These are phyloP conservation scores for Alternaria hordeiaustralica DNA, from an alignment of 2,329 filamentous ascomycete genomes.

Conservation along the genomic window DNA sequence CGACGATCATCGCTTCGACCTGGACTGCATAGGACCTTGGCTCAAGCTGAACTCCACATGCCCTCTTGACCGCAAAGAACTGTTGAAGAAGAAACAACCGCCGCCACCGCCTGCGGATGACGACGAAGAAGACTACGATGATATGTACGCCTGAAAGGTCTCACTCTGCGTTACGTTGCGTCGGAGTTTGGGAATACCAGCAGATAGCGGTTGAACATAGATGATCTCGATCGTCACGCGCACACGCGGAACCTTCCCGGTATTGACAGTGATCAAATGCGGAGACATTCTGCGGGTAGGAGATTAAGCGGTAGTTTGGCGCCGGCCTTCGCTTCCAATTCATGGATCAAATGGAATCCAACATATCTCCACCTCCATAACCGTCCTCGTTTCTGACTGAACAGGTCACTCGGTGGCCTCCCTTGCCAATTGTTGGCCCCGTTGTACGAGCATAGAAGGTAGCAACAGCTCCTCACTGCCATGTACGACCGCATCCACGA, in stretches of 20 bases:
- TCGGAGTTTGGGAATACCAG: constrained; percentile 11
- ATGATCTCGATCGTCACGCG: background rate
- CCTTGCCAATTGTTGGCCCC: constrained; percentile 10
- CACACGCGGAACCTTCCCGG: background rate
- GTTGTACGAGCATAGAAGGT: constrained; percentile 6
- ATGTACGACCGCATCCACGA: constrained; percentile 17
- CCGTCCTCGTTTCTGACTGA: background rate
- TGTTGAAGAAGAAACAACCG: constrained; percentile 60
- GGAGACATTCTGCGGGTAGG: background rate
- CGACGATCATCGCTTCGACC: constrained; percentile 66
- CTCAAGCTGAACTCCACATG: constrained; percentile 69
- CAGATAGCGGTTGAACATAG: background rate
- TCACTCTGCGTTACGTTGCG: constrained; percentile 2
- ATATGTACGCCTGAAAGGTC: constrained; percentile 54
- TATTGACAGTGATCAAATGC: background rate
- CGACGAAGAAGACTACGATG: constrained; percentile 60
- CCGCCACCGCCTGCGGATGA: constrained; percentile 56
- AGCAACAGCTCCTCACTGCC: constrained; percentile 19
- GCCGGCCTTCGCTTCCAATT: constrained; percentile 1
- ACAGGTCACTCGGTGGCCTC: background rate
- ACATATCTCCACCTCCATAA: background rate
- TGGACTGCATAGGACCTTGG: constrained; percentile 71
- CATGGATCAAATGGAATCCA: background rate
- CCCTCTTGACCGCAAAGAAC: constrained; percentile 65
- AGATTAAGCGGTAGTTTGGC: background rate